These are phyloP conservation scores for Microsporum ferrugineum DNA, from an alignment of 2,329 filamentous ascomycete species.

Conservation along the genomic window DNA sequence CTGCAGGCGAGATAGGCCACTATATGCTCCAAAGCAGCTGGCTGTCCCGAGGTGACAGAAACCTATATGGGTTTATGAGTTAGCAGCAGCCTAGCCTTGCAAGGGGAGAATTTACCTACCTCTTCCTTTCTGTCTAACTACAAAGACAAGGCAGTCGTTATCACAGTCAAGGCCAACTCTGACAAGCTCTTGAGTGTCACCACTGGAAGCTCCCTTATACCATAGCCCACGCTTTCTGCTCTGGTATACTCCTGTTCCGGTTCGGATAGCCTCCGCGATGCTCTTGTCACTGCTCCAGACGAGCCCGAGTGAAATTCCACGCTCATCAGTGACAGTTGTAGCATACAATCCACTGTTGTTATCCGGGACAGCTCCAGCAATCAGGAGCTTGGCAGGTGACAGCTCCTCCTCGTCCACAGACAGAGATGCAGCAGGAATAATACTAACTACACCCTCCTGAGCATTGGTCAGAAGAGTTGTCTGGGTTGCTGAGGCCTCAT, in stretches of 20 bases:
- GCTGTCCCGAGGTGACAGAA: slow-evolving; percentile 93
- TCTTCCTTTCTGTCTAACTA: slow-evolving; percentile 77
- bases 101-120: slow-evolving; percentile 31
- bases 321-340: slow-evolving; percentile 83
- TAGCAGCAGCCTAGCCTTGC: slow-evolving; percentile 13
- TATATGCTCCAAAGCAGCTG: slow-evolving; percentile 80
- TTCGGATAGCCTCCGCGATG: slow-evolving; percentile 71
- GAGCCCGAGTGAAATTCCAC: slow-evolving; percentile 70
- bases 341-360: slow-evolving; percentile 72
- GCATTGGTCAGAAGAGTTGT: slow-evolving; percentile 39
- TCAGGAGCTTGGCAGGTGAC: slow-evolving; percentile 58
- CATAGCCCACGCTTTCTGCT: slow-evolving; percentile 90
- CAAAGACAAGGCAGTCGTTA: slow-evolving; percentile 79
- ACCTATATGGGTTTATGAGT: slow-evolving; percentile 27
- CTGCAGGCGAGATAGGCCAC: slow-evolving; percentile 71
- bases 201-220: slow-evolving; percentile 93
- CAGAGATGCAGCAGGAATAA: slow-evolving; percentile 60
- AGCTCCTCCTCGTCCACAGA: slow-evolving; percentile 54
- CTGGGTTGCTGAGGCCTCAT: slow-evolving; percentile 32
- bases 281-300: slow-evolving; percentile 94
- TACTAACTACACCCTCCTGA: slow-evolving; percentile 49
- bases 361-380: slow-evolving; percentile 67
- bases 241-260: slow-evolving; percentile 79
- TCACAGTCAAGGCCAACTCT: slow-evolving; percentile 84
- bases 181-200: slow-evolving; percentile 82